Base-by-base conservation (phyloP, 2,329 filamentous ascomycete species). In the Aspergillus brunneoviolaceus region DNA sequence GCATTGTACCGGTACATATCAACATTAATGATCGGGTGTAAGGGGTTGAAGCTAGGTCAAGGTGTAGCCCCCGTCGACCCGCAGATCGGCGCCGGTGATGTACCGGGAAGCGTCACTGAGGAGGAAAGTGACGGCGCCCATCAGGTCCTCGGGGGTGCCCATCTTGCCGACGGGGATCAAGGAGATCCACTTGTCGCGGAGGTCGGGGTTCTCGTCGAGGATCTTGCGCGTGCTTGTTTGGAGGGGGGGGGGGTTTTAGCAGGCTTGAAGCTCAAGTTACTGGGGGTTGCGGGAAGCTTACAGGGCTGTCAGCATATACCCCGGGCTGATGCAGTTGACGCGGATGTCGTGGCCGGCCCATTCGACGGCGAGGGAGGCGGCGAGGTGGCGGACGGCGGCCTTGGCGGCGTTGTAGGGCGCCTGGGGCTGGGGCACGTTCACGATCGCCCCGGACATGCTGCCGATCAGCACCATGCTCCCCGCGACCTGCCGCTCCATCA, bases 231-330 rank as follows among this genome's bases (percentile, higher is more conserved):
- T 97, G 56, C 91, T 96, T 96, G 60, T 9, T 27, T 11, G 31
- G 2, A 39, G 21, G 19, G 19, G 19, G 19, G 19, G 19, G 1
- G 19, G 21, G 5, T 10, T 29, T 67, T 60, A 66, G 61, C 35
- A 35, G 16, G 16, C 7, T 7, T 7, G 27, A 9, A n/a, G 21
- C 21, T 23, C 12, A 5, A 29, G 12, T 2, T 2, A 6, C 21
- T 23, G 23, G 9, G 14, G 11, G 16, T 19, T 19, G 19, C 7
- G 23, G 25, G n/a, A 61, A 7, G 80, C 89, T 85, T 83, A 94
- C 90, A 97, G 80, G 60, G 92, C 90, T 16, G 94, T 97, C 67
- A 96, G 81, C 94, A 98, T 98, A 79, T 98, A 98, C 49, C 95
- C 94, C 0, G 94, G 94, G 31, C 89, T 92, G 74, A 98, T 95